A percentile compares a stretch with the other conserved stretches of the same genome.
Conservation (phyloP, 2,329 filamentous ascomycete species). For the Trichoderma sp. region DNA sequence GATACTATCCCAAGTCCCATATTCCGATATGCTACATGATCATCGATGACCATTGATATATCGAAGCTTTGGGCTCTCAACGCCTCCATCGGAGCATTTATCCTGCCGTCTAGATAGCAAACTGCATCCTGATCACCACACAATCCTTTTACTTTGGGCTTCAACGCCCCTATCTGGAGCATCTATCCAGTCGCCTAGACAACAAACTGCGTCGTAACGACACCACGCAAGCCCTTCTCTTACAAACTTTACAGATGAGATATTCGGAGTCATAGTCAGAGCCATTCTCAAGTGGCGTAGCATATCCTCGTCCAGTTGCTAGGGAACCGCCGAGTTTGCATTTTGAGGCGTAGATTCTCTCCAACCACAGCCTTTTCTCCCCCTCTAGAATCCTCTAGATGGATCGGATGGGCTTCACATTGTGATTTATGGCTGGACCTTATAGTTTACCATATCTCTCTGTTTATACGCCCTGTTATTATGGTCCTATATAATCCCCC, state of each 20-base stretch:
- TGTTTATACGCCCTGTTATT: neutral
- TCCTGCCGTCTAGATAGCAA: neutral
- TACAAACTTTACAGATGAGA: neutral
- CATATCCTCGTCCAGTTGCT: neutral
- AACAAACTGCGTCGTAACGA: neutral
- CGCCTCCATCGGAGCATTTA: neutral
- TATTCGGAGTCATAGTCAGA: neutral
- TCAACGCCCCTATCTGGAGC: neutral
- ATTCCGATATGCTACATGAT: accelerated
- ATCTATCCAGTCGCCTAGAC: neutral
- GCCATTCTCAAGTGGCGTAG: neutral
- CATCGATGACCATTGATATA: neutral
- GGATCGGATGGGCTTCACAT: neutral
- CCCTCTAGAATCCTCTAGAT: neutral
- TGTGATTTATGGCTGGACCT: neutral
- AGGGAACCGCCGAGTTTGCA: neutral
- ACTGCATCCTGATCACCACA: neutral
- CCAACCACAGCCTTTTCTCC: neutral
- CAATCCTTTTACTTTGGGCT: neutral
- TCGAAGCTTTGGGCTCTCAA: neutral
- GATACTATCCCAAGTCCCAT: neutral
- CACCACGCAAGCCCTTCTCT: neutral
- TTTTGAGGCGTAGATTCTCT: neutral
- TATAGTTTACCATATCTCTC: neutral
- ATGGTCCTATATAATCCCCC: neutral